Percentiles rank a stretch among this genome's conserved stretches.
Evolutionary conservation across 768 basidiomycete genomes (phyloP).

Genomic region (Daedalea quercina): DNA sequence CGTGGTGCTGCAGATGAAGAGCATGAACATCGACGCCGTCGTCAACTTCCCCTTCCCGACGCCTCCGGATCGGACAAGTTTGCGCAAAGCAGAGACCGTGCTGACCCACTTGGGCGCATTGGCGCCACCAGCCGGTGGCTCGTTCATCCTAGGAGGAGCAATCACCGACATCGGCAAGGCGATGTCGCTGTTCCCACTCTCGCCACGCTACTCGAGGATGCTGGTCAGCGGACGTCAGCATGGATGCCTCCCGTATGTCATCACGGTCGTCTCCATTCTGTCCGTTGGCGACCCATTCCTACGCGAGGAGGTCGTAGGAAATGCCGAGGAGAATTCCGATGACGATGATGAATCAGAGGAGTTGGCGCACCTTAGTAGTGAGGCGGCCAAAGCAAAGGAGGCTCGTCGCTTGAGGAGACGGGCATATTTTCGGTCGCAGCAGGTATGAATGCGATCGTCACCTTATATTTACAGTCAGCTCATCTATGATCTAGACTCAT

Average conservation of each 20-base stretch:
- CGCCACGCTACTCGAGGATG: constrained; percentile 95
- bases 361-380: constrained; percentile 38
- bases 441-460: constrained; percentile 36
- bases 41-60: constrained; percentile 99
- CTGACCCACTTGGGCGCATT: constrained; percentile 83
- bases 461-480: neutral
- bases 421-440: constrained; percentile 77
- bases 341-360: constrained; percentile 32
- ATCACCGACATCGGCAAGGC: constrained; percentile 88
- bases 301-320: constrained; percentile 58
- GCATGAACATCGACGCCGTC: constrained; percentile 95
- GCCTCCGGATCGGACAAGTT: constrained; percentile 71
- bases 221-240: constrained; percentile 81
- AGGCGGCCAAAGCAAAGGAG: constrained; percentile 48
- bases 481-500: constrained; percentile 48
- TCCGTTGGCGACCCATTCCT: constrained; percentile 96
- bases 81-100: constrained; percentile 77
- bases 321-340: constrained; percentile 33
- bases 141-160: constrained; percentile 38
- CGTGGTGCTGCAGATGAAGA: constrained; percentile 97
- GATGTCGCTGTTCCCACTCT: constrained; percentile 92
- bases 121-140: constrained; percentile 15
- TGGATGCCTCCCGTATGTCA: constrained; percentile 86
- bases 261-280: constrained; percentile 84
- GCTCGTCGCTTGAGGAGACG: constrained; percentile 54